phyloP scores from a whole-genome alignment of 768 basidiomycete genomes.

The Russula lepida region DNA sequence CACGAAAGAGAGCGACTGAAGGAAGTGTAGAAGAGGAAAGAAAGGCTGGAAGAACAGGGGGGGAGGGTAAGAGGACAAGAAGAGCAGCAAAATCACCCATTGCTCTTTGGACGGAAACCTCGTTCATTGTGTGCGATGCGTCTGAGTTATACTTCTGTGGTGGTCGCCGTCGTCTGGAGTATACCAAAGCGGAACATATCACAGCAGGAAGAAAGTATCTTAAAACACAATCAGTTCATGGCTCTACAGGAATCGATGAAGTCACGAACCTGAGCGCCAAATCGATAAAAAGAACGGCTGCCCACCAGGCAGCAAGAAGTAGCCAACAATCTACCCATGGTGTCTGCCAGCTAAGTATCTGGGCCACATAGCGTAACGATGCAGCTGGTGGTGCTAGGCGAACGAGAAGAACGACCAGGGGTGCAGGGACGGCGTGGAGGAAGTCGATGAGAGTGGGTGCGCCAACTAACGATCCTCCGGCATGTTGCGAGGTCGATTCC shows the following conservation, averaged over 20 bases:
- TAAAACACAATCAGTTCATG: conserved; percentile 24
- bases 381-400: conserved; percentile 50
- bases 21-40: conserved; percentile 26
- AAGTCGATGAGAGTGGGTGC: conserved; percentile 35
- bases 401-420: conserved; percentile 53
- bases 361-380: conserved; percentile 33
- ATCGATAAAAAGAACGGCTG: conserved; percentile 48
- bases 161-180: conserved; percentile 24
- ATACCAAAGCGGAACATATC: conserved; percentile 33
- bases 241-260: neutral
- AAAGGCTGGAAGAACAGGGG: conserved; percentile 27
- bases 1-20: conserved; percentile 41
- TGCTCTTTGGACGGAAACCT: conserved; percentile 42
- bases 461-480: conserved; percentile 10
- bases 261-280: conserved; percentile 38
- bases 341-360: conserved; percentile 51
- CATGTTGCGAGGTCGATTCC: neutral
- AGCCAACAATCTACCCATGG: conserved; percentile 58
- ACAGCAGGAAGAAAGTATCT: conserved; percentile 55
- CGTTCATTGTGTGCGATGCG: conserved; percentile 38
- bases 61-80: conserved; percentile 45
- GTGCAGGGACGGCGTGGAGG: conserved; percentile 50
- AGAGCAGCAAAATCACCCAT: conserved; percentile 62
- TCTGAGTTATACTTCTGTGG: neutral
- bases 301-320: conserved; percentile 69